Conservation (phyloP, 345 rosid species). For the Heritiera littoralis region DNA sequence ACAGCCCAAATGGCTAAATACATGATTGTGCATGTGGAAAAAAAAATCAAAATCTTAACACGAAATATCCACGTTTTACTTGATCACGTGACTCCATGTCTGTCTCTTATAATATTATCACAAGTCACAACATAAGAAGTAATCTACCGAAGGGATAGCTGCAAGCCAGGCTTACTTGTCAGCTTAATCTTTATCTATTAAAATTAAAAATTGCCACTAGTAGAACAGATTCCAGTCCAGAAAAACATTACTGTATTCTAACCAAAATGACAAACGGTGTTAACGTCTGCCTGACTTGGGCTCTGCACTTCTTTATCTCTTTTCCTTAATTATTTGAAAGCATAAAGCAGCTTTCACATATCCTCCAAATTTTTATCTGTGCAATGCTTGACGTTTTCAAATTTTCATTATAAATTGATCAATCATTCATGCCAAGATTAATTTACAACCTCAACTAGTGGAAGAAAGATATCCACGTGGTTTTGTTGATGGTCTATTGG, state of each 20-base stretch:
- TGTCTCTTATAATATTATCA: no score
- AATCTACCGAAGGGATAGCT: not conserved
- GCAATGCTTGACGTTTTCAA: not conserved
- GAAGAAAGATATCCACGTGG: slow-evolving; percentile 5
- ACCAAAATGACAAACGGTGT: not conserved
- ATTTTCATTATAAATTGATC: not conserved
- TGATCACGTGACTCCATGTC: no score
- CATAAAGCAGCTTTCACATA: no score
- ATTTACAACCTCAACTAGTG: not conserved
- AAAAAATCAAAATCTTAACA: no score
- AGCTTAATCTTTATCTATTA: slow-evolving; percentile 6
- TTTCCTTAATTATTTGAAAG: no score
- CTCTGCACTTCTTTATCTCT: not conserved
- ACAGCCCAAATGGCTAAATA: no score
- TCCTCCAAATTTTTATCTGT: no score
- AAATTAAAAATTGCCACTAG: not conserved
- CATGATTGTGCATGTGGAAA: no score
- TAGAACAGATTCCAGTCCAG: not conserved
- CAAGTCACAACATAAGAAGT: no score
- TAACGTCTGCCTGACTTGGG: not conserved
- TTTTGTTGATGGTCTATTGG: not conserved
- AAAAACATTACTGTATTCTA: not conserved
- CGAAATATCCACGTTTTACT: no score
- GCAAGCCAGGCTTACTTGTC: not conserved
- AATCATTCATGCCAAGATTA: not conserved